Evolutionary conservation across 208 protist genomes (phyloP).

Genomic region (Trypanosoma cruzi): DNA sequence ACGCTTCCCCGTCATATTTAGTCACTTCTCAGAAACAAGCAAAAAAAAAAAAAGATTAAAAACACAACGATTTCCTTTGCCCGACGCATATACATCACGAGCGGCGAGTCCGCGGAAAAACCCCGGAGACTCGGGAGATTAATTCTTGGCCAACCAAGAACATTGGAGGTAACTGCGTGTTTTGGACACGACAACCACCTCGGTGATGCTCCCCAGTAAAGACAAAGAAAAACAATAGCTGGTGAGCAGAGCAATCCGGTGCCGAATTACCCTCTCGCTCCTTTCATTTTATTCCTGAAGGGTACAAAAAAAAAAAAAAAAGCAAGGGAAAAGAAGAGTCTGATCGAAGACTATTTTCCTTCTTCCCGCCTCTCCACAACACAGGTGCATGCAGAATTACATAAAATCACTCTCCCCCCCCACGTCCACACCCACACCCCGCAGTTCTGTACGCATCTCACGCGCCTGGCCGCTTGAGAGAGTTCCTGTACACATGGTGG

Average conservation of each 20-base stretch:
- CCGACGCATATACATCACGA: not conserved
- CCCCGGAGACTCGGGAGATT: not conserved
- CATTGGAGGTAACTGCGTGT: not conserved
- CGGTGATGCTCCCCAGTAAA: not conserved
- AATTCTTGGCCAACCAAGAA: not conserved
- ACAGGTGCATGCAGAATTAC: not conserved
- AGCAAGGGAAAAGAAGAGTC: slow-evolving; percentile 5
- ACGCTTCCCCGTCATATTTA: not conserved
- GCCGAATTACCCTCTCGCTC: not conserved
- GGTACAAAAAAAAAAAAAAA: slow-evolving; percentile 18
- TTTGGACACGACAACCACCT: not conserved
- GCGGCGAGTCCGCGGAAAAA: too few relatives aligned
- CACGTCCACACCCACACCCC: not conserved
- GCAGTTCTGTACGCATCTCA: not conserved
- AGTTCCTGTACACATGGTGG: not conserved
- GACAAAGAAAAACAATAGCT: not conserved
- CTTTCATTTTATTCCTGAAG: not conserved
- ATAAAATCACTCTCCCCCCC: too few relatives aligned
- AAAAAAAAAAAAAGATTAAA: slow-evolving; percentile 22
- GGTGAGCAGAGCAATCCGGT: not conserved
- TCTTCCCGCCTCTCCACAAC: not conserved
- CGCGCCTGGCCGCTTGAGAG: not conserved
- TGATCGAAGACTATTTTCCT: not conserved
- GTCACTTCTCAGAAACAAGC: too few relatives aligned
- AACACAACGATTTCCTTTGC: not conserved